phyloP scores from a whole-genome alignment of 2,329 filamentous ascomycete species.

The Clonostachys rosea region DNA sequence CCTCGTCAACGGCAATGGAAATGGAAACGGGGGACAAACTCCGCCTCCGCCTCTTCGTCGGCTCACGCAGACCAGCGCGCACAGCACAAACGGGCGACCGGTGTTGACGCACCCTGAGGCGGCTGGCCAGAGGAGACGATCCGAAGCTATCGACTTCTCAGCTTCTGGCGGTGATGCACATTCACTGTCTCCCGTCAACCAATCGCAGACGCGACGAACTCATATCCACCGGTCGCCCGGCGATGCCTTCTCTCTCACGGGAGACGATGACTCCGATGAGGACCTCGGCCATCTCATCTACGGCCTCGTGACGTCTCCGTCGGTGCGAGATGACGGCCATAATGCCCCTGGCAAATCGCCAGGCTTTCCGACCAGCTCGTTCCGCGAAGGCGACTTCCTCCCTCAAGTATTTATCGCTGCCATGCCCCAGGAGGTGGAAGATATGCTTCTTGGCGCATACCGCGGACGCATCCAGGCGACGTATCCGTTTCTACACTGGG shows the following conservation, averaged over 20 bases:
- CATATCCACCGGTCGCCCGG: slow-evolving; percentile 2
- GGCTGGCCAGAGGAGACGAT: not conserved
- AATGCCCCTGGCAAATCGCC: not conserved
- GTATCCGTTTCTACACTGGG: slow-evolving; percentile 15
- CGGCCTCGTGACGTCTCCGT: slow-evolving; percentile 3
- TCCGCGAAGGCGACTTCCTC: not conserved
- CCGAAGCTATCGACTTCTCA: not conserved
- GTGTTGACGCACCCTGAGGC: not conserved
- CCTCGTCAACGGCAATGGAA: not conserved
- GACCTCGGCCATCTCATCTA: slow-evolving; percentile 4
- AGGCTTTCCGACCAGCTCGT: not conserved
- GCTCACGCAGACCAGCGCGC: not conserved
- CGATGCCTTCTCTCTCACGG: slow-evolving; percentile 1
- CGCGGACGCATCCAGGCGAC: slow-evolving; percentile 15
- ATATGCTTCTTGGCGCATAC: slow-evolving; percentile 13
- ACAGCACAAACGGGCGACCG: not conserved
- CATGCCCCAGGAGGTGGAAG: slow-evolving; percentile 8
- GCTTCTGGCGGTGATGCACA: not conserved
- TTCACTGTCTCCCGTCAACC: slow-evolving; percentile 1
- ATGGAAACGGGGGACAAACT: not conserved
- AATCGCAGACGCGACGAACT: slow-evolving; percentile 1
- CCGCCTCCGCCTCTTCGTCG: not conserved
- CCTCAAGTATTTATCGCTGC: slow-evolving; percentile 1
- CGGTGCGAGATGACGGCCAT: slow-evolving; percentile 1
- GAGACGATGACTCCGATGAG: slow-evolving; percentile 4